Base-by-base conservation (phyloP, 1,139 yeast genomes). In the Saccharomyces hybrid region DNA sequence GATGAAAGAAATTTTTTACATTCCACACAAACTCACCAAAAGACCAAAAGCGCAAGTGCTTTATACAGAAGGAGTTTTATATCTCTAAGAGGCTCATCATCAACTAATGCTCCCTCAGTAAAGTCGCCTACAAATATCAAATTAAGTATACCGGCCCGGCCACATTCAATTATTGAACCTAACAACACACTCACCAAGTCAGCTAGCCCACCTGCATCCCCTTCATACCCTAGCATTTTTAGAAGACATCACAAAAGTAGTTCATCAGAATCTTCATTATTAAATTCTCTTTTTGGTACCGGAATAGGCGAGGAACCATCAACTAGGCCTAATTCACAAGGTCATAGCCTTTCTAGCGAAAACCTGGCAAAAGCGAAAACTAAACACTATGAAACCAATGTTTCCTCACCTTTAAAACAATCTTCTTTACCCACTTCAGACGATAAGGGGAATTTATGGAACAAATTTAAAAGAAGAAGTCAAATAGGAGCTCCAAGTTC, bases 161-260 rank as follows among this genome's bases (percentile, higher is more conserved):
- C 88, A 0, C 73, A 74, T 51, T 83, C 88, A 0, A 79, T 80
- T 34, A 70, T 79, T 28, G 88, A 83, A 53, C 56, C 58, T 9
- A 56, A 57, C 59, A 56, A 60, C 2, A 51, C 66, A 24, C 65
- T 73, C 1, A 75, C 81, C 2, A 66, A 75, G 7, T 73, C 82
- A 1, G 78, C 79, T 3, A 70, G 78, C 0, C 64, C 75, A 1
- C 68, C 77, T 2, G 75, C 54, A 12, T 64, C 70, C 3, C 69
- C 71, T 7, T 57, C 63, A 16, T 62, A 64, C 41, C 59, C 78
- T 54, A 77, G 79, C 38, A 76, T 85, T 55, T 83, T 84, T 68
- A 74, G 86, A 58, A 78, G 81, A 57, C 86, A 81, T 61, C 75
- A 80, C 49, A 76, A 83, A 57, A 75, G 84, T 12, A 78, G 77